Base-by-base conservation (phyloP, 2,329 filamentous ascomycete genomes). In the Aspergillus spinulosporus region DNA sequence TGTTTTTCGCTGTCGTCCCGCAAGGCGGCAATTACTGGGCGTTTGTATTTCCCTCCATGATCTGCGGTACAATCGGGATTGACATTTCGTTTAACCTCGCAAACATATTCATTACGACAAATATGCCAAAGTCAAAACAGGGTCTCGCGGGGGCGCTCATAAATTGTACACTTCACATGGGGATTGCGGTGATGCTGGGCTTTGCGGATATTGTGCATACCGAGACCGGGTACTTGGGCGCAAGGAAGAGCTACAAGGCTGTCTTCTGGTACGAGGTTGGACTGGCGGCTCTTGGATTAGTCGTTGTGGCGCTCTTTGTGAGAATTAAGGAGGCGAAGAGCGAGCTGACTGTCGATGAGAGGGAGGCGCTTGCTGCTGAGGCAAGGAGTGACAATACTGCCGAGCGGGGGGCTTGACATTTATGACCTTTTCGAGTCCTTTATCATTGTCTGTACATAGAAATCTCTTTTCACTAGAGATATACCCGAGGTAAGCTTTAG, bases 91-190 rank as follows among this genome's bases (percentile, higher is more conserved):
- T 87, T 74, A 90, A 88, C 66, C 82, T 92, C 1, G 83, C 86
- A 14, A 92, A 88, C 65, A 82, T 92, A 57, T 92, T 89, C 72
- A 88, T 91, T 69, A 91, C 88, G 0, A 91, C 88, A 0, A 83
- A 82, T 11, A 77, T 92, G 60, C 87, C 88, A 0, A 78, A 78
- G 4, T 79, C 82, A 9, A 79, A 85, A 49, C 89, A 93, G 68
- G 88, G 88, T 0, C 77, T 90, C 0, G 89, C 88, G 0, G 88
- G 88, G 1, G 88, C 85, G 0, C 71, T 92, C 45, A 85, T 89
- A 65, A 90, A 89, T 72, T 85, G 83, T 47, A 73, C 90, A 1
- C 68, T 91, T 31, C 88, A 90, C 64, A 77, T 92, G 6, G 87
- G 87, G 7, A 87, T 91, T 64, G 87, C 88, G 1, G 79, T 92